These are phyloP conservation scores for Exophiala phaeomuriformis DNA, from an alignment of 2,329 filamentous ascomycete species.

Conservation along the genomic window DNA sequence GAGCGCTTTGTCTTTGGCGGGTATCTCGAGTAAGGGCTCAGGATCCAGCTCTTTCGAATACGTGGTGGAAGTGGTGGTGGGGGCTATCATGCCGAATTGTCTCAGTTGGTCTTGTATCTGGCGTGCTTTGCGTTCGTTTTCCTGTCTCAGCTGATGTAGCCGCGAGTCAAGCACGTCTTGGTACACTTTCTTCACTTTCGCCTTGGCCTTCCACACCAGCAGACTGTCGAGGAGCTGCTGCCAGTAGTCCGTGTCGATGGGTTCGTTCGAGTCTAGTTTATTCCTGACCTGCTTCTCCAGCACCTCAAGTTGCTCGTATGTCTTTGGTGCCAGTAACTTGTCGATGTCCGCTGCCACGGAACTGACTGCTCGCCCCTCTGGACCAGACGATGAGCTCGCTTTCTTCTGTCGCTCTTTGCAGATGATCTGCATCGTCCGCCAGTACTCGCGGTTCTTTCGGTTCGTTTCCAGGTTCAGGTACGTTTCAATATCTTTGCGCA, in stretches of 20 bases:
- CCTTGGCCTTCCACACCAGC: conserved; percentile 84
- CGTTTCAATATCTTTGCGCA: conserved; percentile 73
- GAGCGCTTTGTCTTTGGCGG: conserved; percentile 55
- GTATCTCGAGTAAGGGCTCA: conserved; percentile 58
- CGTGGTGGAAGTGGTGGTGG: conserved; percentile 19
- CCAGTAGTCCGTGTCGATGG: conserved; percentile 97
- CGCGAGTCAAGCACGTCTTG: conserved; percentile 66
- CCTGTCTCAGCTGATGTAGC: conserved; percentile 56
- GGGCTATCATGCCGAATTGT: conserved; percentile 32
- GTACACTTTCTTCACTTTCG: conserved; percentile 70
- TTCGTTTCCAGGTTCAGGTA: conserved; percentile 77
- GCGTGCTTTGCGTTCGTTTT: conserved; percentile 61
- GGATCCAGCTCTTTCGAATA: conserved; percentile 52
- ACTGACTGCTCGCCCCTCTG: conserved; percentile 67
- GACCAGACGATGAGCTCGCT: conserved; percentile 44
- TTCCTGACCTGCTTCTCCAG: conserved; percentile 79
- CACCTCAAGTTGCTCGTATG: conserved; percentile 73
- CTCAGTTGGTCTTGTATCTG: conserved; percentile 27
- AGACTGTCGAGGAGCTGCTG: conserved; percentile 81
- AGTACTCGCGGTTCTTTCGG: conserved; percentile 73
- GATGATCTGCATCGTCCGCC: conserved; percentile 79
- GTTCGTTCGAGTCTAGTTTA: conserved; percentile 81
- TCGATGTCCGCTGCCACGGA: conserved; percentile 85
- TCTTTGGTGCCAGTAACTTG: conserved; percentile 75
- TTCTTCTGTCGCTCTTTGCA: conserved; percentile 68